These are phyloP conservation scores for Phytophthora palmivora DNA, from an alignment of 352 stramenopile species.

Conservation along the genomic window DNA sequence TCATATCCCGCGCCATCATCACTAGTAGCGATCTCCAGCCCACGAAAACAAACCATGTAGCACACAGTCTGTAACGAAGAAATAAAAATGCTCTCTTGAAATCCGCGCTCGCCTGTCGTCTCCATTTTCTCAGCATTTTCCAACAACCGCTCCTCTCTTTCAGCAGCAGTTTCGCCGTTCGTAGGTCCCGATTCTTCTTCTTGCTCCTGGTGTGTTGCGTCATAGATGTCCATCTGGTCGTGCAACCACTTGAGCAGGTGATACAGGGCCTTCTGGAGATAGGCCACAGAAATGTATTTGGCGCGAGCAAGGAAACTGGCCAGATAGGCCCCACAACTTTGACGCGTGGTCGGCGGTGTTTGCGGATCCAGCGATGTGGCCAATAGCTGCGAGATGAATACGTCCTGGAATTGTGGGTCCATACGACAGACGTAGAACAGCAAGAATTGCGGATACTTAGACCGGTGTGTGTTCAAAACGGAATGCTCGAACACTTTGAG, in stretches of 20 bases:
- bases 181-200: conserved; percentile 10
- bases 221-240: conserved; percentile 93
- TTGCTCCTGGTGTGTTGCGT: conserved; percentile 48
- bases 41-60: conserved; percentile 98
- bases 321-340: conserved; percentile 95
- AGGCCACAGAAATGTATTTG: conserved; percentile 93
- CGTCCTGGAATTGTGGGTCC: conserved; percentile 81
- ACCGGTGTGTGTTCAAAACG: conserved; percentile 90
- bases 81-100: conserved; percentile 82
- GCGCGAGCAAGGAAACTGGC: conserved; percentile 96
- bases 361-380: conserved; percentile 80
- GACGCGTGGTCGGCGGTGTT: conserved; percentile 87
- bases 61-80: conserved; percentile 95
- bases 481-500: conserved; percentile 89
- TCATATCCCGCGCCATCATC: conserved; percentile 70
- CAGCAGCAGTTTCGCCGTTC: conserved; percentile 21
- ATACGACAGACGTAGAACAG: conserved; percentile 90
- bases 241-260: conserved; percentile 95
- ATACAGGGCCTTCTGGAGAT: conserved; percentile 93
- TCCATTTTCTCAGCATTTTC: conserved; percentile 43
- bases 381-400: conserved; percentile 86
- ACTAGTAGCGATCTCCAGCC: conserved; percentile 82
- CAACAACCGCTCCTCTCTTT: conserved; percentile 35
- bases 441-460: conserved; percentile 94
- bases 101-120: conserved; percentile 26